Conservation (phyloP, 148 eudicot species). For the Nyssa sinensis region DNA sequence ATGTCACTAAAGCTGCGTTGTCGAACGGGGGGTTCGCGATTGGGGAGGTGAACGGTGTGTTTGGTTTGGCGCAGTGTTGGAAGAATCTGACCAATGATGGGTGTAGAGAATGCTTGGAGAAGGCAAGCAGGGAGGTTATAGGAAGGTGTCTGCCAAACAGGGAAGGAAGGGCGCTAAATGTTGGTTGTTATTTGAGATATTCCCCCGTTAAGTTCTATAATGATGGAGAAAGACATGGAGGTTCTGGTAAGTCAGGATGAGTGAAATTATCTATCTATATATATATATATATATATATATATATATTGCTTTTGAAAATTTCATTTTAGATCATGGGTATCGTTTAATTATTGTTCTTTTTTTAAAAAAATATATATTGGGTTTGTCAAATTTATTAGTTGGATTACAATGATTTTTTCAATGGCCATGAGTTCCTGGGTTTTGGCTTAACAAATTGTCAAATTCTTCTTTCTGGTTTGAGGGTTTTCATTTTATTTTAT, state of each 20-base stretch:
- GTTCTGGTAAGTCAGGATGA: conserved; percentile 47
- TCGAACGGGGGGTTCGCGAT: conserved; percentile 27
- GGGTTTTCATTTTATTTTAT: background rate
- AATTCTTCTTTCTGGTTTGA: background rate
- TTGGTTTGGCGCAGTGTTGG: conserved; percentile 65
- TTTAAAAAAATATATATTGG: background rate
- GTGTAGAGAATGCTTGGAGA: conserved; percentile 46
- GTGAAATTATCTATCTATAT: too few relatives aligned
- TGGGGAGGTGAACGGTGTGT: conserved; percentile 33
- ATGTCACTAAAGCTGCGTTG: conserved; percentile 30
- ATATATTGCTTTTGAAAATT: background rate
- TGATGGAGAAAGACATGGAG: conserved; percentile 6
- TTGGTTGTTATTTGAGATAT: conserved; percentile 59
- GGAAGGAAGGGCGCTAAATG: conserved; percentile 47
- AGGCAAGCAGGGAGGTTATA: conserved; percentile 32
- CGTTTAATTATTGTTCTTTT: background rate
- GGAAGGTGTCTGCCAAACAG: conserved; percentile 34
- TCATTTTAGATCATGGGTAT: background rate
- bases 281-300: too few relatives aligned
- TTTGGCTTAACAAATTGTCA: too few relatives aligned
- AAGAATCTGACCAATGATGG: conserved; percentile 30
- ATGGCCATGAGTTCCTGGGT: too few relatives aligned
- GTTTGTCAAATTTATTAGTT: too few relatives aligned
- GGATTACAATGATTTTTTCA: background rate
- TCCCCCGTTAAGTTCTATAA: conserved; percentile 39